phyloP scores from a whole-genome alignment of 2,329 filamentous ascomycete genomes.

The Botrytis fabae region DNA sequence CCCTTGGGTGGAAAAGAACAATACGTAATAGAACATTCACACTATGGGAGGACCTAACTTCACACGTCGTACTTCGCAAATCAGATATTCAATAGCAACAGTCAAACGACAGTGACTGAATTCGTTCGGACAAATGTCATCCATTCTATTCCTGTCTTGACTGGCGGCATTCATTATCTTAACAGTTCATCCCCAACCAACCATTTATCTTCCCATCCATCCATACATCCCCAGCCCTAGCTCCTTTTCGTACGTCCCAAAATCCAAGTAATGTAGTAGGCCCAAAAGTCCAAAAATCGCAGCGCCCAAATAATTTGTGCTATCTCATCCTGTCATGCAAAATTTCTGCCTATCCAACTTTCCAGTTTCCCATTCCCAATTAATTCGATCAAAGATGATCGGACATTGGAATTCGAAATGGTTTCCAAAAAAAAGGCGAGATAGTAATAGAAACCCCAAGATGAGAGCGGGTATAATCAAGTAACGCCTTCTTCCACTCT shows the following conservation, averaged over 20 bases:
- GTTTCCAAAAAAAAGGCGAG: not conserved
- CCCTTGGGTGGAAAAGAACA: not conserved
- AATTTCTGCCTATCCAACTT: not conserved
- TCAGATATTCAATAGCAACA: not conserved
- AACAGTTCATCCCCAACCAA: not conserved
- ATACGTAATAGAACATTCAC: not conserved
- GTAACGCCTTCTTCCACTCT: slow-evolving; percentile 16
- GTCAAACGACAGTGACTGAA: not conserved
- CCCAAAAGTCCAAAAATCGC: slow-evolving; percentile 8
- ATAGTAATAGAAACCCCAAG: slow-evolving; percentile 15
- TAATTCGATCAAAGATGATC: not conserved
- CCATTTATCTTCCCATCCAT: not conserved
- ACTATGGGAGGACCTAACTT: not conserved
- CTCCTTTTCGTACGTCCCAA: not conserved
- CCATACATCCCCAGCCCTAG: not conserved
- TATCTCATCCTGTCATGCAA: slow-evolving; percentile 7
- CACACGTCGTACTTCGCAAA: not conserved
- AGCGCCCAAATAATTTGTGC: slow-evolving; percentile 11
- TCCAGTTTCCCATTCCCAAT: not conserved
- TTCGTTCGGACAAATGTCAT: not conserved
- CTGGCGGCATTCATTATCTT: not conserved
- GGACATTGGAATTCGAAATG: not conserved
- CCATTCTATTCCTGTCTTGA: not conserved
- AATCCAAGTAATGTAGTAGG: not conserved
- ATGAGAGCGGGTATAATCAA: slow-evolving; percentile 18